phyloP scores from a whole-genome alignment of 1,284 basidiomycete genomes.

The Trichosporon sp. region DNA sequence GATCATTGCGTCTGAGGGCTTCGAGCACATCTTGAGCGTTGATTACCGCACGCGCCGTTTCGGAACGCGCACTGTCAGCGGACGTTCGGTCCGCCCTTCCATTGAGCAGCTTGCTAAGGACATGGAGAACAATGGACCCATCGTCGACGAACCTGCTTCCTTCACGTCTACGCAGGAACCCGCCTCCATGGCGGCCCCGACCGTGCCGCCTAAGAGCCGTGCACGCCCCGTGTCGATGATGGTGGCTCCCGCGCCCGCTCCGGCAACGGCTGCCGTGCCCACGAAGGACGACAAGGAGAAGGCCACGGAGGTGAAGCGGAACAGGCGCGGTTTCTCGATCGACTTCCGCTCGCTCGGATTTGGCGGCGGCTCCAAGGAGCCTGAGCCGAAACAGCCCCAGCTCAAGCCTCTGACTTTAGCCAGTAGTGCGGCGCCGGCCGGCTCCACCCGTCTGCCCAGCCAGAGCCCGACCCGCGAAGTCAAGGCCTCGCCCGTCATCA shows the following conservation, averaged over 20 bases:
- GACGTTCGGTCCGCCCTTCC: constrained; percentile 19
- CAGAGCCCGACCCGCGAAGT: constrained; percentile 9
- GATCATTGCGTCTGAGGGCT: constrained; percentile 89
- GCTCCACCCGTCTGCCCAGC: constrained; percentile 8
- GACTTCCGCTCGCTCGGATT: constrained; percentile 54
- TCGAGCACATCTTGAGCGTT: constrained; percentile 85
- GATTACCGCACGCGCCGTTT: constrained; percentile 66
- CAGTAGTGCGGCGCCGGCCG: constrained; percentile 26
- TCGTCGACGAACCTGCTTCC: neutral
- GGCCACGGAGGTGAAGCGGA: constrained; percentile 39
- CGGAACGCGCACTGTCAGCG: constrained; percentile 17
- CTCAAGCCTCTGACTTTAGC: constrained; percentile 45
- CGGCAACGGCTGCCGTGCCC: neutral
- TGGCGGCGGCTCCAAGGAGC: constrained; percentile 42
- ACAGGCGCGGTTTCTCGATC: constrained; percentile 52
- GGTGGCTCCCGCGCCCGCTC: neutral
- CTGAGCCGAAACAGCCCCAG: constrained; percentile 34
- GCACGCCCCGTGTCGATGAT: constrained; percentile 13
- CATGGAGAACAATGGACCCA: constrained; percentile 26
- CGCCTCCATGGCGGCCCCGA: neutral
- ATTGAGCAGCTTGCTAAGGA: constrained; percentile 24
- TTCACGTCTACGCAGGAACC: neutral
- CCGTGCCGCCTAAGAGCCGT: constrained; percentile 15
- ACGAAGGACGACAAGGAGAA: constrained; percentile 20
- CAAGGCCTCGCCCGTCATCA: constrained; percentile 54